A percentile compares a stretch with the other conserved stretches of the same genome.
Conservation (phyloP, 371 early-diverging fungal species). For the Blakeslea trispora region DNA sequence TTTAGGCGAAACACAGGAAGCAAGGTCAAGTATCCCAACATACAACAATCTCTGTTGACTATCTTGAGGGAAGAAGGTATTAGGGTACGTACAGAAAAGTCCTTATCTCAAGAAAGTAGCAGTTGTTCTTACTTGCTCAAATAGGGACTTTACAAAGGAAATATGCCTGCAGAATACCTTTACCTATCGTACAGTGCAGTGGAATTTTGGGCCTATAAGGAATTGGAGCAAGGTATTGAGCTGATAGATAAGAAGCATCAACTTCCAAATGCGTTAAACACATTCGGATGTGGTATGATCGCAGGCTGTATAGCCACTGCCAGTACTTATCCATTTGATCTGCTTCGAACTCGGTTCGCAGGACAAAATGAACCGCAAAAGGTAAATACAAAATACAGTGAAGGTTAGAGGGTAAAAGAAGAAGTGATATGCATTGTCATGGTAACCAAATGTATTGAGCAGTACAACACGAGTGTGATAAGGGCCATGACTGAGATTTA, state of each 20-base stretch:
- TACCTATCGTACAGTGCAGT: slow-evolving; percentile 88
- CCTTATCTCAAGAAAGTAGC: too few relatives aligned
- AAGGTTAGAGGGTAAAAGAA: too few relatives aligned
- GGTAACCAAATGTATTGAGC: neutral
- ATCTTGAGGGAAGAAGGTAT: slow-evolving; percentile 79
- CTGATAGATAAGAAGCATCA: slow-evolving; percentile 16
- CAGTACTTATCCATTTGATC: slow-evolving; percentile 90
- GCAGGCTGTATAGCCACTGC: slow-evolving; percentile 82
- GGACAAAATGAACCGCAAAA: slow-evolving; percentile 63
- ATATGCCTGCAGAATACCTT: slow-evolving; percentile 87
- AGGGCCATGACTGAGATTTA: slow-evolving; percentile 69
- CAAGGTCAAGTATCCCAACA: slow-evolving; percentile 55
- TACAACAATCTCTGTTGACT: slow-evolving; percentile 55
- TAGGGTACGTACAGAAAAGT: too few relatives aligned
- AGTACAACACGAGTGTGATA: slow-evolving; percentile 64
- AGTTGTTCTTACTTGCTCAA: slow-evolving; percentile 9
- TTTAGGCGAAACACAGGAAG: slow-evolving; percentile 1
- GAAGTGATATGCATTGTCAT: slow-evolving; percentile 10
- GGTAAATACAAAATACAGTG: too few relatives aligned
- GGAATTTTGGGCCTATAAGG: slow-evolving; percentile 82
- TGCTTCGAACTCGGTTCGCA: slow-evolving; percentile 91
- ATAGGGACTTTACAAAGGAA: slow-evolving; percentile 93
- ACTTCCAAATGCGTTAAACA: slow-evolving; percentile 45
- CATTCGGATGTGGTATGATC: slow-evolving; percentile 70
- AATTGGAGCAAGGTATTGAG: slow-evolving; percentile 37